Conservation (phyloP, 139 green algal genomes). For the Tetraselmis striata region DNA sequence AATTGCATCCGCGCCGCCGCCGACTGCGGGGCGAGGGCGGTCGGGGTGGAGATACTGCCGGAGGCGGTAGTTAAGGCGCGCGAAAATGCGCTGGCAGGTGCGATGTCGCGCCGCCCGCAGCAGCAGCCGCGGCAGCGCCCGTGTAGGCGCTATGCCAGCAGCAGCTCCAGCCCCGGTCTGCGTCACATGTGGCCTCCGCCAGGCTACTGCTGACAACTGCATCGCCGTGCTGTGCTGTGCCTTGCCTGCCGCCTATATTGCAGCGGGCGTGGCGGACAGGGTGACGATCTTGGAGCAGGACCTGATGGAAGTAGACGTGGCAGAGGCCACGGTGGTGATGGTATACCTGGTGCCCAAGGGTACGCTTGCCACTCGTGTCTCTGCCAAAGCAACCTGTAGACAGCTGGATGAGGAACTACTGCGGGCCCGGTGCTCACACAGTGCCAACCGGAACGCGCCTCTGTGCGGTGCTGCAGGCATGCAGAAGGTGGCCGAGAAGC, state of each 20-base stretch:
- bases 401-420: conserved; percentile 4
- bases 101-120: background rate
- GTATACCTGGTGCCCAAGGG: background rate
- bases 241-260: background rate
- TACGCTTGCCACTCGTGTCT: too few species aligned
- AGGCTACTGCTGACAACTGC: background rate
- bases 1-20: background rate
- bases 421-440: background rate
- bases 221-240: background rate
- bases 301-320: background rate
- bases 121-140: background rate
- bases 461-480: conserved; percentile 1
- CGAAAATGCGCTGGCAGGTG: background rate
- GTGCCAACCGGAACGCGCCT: background rate
- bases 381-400: background rate
- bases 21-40: background rate
- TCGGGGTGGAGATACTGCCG: background rate
- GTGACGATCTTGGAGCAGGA: background rate
- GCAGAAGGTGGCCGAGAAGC: background rate
- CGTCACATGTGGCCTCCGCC: too few species aligned
- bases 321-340: background rate
- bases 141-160: background rate
- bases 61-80: background rate
- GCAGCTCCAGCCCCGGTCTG: background rate
- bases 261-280: background rate